phyloP scores from a whole-genome alignment of 495 filamentous ascomycete genomes.

The Podospora pseudopauciseta region DNA sequence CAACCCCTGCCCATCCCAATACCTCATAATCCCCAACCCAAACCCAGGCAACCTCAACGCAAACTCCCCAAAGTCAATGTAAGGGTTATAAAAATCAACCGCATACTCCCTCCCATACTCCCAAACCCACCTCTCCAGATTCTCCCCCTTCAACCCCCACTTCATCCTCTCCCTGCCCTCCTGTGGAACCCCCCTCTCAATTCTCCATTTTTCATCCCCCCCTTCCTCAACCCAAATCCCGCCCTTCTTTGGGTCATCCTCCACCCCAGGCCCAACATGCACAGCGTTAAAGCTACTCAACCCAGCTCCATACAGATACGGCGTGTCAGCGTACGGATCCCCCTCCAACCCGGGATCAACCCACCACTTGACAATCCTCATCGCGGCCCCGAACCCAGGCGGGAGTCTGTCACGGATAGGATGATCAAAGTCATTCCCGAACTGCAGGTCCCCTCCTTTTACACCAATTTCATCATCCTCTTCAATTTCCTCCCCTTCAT shows the following conservation, averaged over 20 bases:
- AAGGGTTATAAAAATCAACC: slow-evolving; percentile 89
- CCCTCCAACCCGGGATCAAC: slow-evolving; percentile 86
- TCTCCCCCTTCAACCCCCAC: slow-evolving; percentile 55
- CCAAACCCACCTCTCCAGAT: slow-evolving; percentile 49
- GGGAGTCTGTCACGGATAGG: slow-evolving; percentile 84
- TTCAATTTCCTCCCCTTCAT: slow-evolving; percentile 13
- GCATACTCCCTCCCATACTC: slow-evolving; percentile 56
- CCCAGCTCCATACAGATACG: slow-evolving; percentile 77
- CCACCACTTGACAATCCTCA: slow-evolving; percentile 77
- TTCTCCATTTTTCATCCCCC: slow-evolving; percentile 54
- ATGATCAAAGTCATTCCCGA: slow-evolving; percentile 89
- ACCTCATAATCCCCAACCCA: slow-evolving; percentile 67
- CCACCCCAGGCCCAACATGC: slow-evolving; percentile 53
- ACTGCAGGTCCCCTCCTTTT: slow-evolving; percentile 69
- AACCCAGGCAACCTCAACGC: slow-evolving; percentile 78
- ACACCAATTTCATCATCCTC: slow-evolving; percentile 38
- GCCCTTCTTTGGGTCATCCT: slow-evolving; percentile 38
- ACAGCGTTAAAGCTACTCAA: slow-evolving; percentile 72
- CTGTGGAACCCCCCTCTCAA: slow-evolving; percentile 48
- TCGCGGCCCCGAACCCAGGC: slow-evolving; percentile 73
- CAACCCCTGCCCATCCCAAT: slow-evolving; percentile 70
- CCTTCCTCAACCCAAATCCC: slow-evolving; percentile 65
- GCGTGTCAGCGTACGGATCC: slow-evolving; percentile 80
- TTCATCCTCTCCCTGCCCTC: slow-evolving; percentile 56
- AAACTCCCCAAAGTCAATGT: slow-evolving; percentile 78